Percentiles rank a stretch among this genome's conserved stretches.
Evolutionary conservation across 306 rosid genomes (phyloP).

Genomic region (Astragalus glycyphyllos): DNA sequence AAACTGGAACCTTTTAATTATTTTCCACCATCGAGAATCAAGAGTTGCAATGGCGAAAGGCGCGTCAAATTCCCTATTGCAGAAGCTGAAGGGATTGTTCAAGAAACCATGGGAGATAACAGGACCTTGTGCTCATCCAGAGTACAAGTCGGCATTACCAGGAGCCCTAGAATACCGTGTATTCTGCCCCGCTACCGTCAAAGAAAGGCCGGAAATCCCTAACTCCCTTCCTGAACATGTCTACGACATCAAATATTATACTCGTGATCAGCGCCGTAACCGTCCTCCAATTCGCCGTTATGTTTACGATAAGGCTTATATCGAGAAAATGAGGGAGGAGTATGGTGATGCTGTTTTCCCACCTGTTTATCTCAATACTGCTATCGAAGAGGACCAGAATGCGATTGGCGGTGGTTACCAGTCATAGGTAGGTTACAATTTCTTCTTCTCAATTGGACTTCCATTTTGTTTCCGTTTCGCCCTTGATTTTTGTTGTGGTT

Average conservation of each 20-base stretch:
- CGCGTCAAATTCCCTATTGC: constrained; percentile 42
- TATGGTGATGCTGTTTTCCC: constrained; percentile 63
- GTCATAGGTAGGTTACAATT: constrained; percentile 48
- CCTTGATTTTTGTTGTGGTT: not conserved
- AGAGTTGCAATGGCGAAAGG: constrained; percentile 30
- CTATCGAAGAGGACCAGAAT: constrained; percentile 67
- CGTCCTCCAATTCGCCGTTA: constrained; percentile 86
- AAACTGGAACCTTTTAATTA: not conserved
- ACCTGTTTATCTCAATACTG: constrained; percentile 61
- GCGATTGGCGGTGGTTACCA: constrained; percentile 94
- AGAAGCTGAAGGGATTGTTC: constrained; percentile 64
- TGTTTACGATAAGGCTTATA: constrained; percentile 66
- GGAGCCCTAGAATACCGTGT: constrained; percentile 79
- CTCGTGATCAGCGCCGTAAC: constrained; percentile 94
- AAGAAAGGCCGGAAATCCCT: constrained; percentile 61
- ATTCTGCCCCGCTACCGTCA: constrained; percentile 71
- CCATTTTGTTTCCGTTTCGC: not conserved
- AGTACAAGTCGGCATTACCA: constrained; percentile 66
- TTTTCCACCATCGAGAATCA: not conserved
- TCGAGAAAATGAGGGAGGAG: constrained; percentile 66
- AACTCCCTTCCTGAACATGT: constrained; percentile 82
- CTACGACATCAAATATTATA: constrained; percentile 81
- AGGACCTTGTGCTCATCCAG: constrained; percentile 85
- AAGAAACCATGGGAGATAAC: constrained; percentile 98
- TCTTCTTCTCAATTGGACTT: not conserved